phyloP scores from a whole-genome alignment of 2,329 filamentous ascomycete species.

The Penicillium sp. region DNA sequence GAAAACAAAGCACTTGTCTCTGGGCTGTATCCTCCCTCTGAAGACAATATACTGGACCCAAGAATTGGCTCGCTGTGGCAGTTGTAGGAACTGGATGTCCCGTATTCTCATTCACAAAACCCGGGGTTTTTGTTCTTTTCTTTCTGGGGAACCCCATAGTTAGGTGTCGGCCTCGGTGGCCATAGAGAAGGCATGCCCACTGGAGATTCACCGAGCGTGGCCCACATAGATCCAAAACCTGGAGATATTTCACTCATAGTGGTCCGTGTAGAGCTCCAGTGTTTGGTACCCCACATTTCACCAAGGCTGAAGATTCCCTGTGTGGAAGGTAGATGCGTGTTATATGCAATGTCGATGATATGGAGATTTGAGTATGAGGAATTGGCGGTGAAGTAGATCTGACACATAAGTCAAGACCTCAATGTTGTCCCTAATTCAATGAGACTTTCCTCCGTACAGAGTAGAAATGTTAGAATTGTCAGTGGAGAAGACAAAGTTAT shows the following conservation, averaged over 20 bases:
- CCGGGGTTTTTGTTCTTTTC: slow-evolving; percentile 7
- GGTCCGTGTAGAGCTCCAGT: neutral
- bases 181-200: slow-evolving; percentile 1
- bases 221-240: slow-evolving; percentile 9
- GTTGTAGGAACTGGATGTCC: neutral
- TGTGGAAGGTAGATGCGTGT: slow-evolving; percentile 20
- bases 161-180: slow-evolving; percentile 12
- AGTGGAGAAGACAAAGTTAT: neutral
- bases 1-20: neutral
- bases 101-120: slow-evolving; percentile 1
- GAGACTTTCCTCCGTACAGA: too few relatives aligned
- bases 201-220: slow-evolving; percentile 13
- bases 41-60: neutral
- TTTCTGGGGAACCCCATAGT: slow-evolving; percentile 18
- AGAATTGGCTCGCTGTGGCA: neutral
- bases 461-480: neutral
- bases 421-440: too few relatives aligned
- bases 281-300: slow-evolving; percentile 11
- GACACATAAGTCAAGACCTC: neutral
- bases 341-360: slow-evolving; percentile 4
- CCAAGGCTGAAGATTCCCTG: slow-evolving; percentile 12
- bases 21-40: neutral
- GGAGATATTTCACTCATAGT: neutral
- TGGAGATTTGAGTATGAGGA: neutral
- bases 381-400: neutral